Evolutionary conservation across 495 filamentous ascomycete genomes (phyloP), one percentile per base, ranked within the genome.

Genomic region (Copromyces sp.): DNA sequence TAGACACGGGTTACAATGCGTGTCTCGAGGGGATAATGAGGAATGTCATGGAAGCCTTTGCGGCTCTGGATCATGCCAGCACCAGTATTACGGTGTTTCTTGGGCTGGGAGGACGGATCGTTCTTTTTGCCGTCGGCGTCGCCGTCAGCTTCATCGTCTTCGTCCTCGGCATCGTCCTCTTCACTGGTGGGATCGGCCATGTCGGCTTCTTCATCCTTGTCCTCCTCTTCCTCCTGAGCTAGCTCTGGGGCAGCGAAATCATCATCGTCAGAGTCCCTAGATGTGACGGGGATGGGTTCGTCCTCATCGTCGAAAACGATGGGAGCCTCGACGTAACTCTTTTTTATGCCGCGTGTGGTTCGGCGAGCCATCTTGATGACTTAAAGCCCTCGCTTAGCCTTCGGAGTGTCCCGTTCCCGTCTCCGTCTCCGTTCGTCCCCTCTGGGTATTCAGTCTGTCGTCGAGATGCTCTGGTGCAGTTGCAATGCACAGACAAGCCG

Each of bases 1-100:
- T 84, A 85, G 32, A 82, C 80, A 53, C 84, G 82, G 2, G 83
- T 84, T 71, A 82, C 82, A 76, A 81, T 84, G 35, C 82, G 78
- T 3, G 82, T 80, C 73, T 85, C 84, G 9, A 81, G 80, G 3
- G 84, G 84, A 68, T 85, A 85, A 9, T 77, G 77, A 11, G 81
- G 79, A 35, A 84, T 82, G 73, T 84, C 78, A 72, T 80, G 73
- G 39, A 79, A 80, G 44, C 73, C 40, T 47, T 79, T 78, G 40
- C 74, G 75, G 38, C 74, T 68, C 69, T 77, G 74, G 45, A 76
- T 74, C 78, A 76, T 76, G 69, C 76, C 76, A 72, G 72, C 74
- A 8, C 75, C 71, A 29, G 71, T 41, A 59, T 76, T 77, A 42
- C 75, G 75, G 14, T 68, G 68, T 9, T 71, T 76, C 61, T 70